Conservation (phyloP, 2,329 filamentous ascomycete species). For the Cercospora brassicicola region DNA sequence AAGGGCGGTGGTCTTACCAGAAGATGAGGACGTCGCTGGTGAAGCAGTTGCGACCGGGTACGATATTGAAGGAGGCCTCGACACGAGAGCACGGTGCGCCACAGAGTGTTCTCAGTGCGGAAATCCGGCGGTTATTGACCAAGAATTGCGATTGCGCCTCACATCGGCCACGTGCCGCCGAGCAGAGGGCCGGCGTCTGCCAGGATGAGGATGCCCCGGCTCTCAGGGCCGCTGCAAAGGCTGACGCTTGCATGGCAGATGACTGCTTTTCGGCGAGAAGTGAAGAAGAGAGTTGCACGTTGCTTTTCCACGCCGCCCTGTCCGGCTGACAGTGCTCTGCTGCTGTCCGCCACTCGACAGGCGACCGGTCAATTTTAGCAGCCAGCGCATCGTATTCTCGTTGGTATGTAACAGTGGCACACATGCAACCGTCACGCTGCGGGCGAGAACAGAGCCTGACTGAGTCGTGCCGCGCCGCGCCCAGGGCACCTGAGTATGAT, state of each 20-base stretch:
- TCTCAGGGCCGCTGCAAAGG: slow-evolving; percentile 2
- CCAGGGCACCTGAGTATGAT: background rate
- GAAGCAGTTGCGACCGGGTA: background rate
- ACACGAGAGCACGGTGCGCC: slow-evolving; percentile 1
- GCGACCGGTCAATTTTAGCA: slow-evolving; percentile 6
- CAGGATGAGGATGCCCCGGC: background rate
- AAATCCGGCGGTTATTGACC: background rate
- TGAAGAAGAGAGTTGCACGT: slow-evolving; percentile 4
- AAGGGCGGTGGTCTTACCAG: slow-evolving; percentile 9
- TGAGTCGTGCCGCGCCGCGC: background rate
- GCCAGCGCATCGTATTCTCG: slow-evolving; percentile 14
- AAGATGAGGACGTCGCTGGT: background rate
- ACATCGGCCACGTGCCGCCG: background rate
- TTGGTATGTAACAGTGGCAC: slow-evolving; percentile 10
- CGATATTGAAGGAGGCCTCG: background rate
- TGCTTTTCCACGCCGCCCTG: slow-evolving; percentile 1
- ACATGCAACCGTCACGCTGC: slow-evolving; percentile 5
- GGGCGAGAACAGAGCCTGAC: background rate
- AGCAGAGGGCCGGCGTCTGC: background rate
- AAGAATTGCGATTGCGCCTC: background rate
- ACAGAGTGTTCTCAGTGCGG: background rate
- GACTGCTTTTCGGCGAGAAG: slow-evolving; percentile 7
- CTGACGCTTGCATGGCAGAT: slow-evolving; percentile 1
- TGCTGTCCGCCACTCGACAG: background rate
- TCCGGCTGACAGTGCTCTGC: slow-evolving; percentile 4